These are phyloP conservation scores for Amesomyces nigricolor DNA, from an alignment of 2,329 filamentous ascomycete species.

Conservation along the genomic window DNA sequence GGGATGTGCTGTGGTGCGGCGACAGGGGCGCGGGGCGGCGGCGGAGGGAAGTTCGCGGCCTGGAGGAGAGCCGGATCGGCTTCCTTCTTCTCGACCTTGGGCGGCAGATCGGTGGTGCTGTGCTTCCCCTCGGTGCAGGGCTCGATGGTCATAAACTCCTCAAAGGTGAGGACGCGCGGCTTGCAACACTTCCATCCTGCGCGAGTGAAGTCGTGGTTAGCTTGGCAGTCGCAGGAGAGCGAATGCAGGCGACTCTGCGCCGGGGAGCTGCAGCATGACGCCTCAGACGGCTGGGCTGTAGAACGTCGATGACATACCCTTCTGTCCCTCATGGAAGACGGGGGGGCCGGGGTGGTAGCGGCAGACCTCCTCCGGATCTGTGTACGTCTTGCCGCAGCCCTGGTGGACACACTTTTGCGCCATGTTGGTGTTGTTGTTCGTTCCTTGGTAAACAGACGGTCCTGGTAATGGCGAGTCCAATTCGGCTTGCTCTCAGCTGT, in stretches of 20 bases:
- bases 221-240: conserved; percentile 14
- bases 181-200: conserved; percentile 99
- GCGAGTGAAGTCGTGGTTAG: conserved; percentile 3
- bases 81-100: conserved; percentile 54
- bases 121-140: conserved; percentile 93
- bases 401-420: conserved; percentile 91
- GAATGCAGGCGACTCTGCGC: conserved; percentile 4
- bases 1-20: conserved; percentile 42
- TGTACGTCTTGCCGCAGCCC: conserved; percentile 85
- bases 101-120: conserved; percentile 72
- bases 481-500: too few species aligned
- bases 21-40: conserved; percentile 35
- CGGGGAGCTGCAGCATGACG: conserved; percentile 5
- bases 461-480: too few species aligned
- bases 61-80: conserved; percentile 38
- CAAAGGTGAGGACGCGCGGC: conserved; percentile 90
- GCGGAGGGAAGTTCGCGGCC: conserved; percentile 43
- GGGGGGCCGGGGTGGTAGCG: conserved; percentile 90
- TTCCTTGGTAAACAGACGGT: not conserved
- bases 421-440: conserved; percentile 39
- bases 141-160: conserved; percentile 90
- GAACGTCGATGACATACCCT: conserved; percentile 57
- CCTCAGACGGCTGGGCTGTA: conserved; percentile 11
- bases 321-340: conserved; percentile 95
- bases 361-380: conserved; percentile 76